Base-by-base conservation (phyloP, 768 basidiomycete genomes). In the Ephemerocybe angulata region DNA sequence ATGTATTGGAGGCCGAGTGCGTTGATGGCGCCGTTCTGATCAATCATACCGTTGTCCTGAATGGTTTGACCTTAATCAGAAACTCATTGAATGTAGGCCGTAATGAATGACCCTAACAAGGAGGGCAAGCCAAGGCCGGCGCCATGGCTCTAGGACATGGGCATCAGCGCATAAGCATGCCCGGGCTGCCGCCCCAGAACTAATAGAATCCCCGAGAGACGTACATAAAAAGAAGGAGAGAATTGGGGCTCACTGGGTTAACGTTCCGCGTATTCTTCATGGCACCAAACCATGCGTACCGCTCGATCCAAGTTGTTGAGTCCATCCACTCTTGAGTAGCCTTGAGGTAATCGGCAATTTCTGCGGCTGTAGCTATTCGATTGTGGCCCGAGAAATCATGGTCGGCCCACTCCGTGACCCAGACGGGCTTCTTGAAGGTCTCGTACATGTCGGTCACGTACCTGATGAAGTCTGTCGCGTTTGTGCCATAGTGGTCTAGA, bases 221-320 rank as follows among this genome's bases (percentile, higher is more conserved):
- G 21, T 28, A n/a, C 25, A 21, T 22, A 19, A 5, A n/a, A 29
- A 29, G 48, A 11, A 47, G 24, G 31, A 51, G 38, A 6, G 5
- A 47, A 31, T 41, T 19, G 27, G 17, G 5, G 62, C 65, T 29
- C 52, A 81, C 80, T 61, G 64, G 62, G 59, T 83, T 80, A 1
- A 84, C 76, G 19, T 74, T 77, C 38, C 73, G 67, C 58, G 81
- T 60, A 60, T 81, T 67, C 55, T 70, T 68, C 77, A 82, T 77
- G 3, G 80, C 79, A 10, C 84, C 84, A 61, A 80, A 85, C 82
- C 81, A 86, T 8, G 80, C 70, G 62, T 84, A 85, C 4, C 84
- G 72, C 61, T 85, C 83, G 15, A 85, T 77, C 65, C 72, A 85
- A 22, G 67, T 63, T 1, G 77, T 69, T 4, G 60, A 58, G 38